Evolutionary conservation across 208 protist species (phyloP), one percentile per base, ranked within the genome.

Genomic region (Blechomonas ayalai): DNA sequence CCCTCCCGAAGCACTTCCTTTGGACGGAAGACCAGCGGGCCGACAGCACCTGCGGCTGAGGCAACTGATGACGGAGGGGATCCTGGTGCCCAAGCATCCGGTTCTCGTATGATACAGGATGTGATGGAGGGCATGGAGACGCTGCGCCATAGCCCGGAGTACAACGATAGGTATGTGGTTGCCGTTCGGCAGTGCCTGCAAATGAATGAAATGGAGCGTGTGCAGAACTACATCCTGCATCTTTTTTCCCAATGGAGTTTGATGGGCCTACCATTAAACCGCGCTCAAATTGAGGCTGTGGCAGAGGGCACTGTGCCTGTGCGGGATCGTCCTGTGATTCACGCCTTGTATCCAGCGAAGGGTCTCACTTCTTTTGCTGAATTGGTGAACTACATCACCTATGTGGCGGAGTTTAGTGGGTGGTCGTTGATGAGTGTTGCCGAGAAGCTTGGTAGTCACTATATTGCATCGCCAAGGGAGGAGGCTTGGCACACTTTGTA

Each of bases 301-400:
- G 65, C 67, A 54, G 15, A 38, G 47, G 44, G 34, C 23, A 59
- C 86, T 20, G 75, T 94, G n/a, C 36, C 59, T 18, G 55, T 60
- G 13, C 43, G 59, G 29, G 76, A 84, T 25, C 32, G 62, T 38
- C 78, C 72, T 10, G 67, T 94, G 20, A 49, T 94, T 16, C 33
- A 63, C 6, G 78, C 81, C 2, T 57, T 94, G 20, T 94, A 89
- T 67, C 85, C 34, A 23, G 48, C 63, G 6, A 41, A 56, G 24
- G 85, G 85, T 24, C 82, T 94, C 26, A 32, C 47, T 18, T 73
- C 47, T 34, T 62, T 85, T 38, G 52, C 50, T 2, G 78, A 86
- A 41, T 52, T 94, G 33, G 68, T 79, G 23, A 68, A 81, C 45
- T 94, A 94, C 58, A 51, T 86, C 4, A 71, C 76, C 28, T 74